Base-by-base conservation (phyloP, 2,329 filamentous ascomycete genomes). In the Fonsecaea pedrosoi region DNA sequence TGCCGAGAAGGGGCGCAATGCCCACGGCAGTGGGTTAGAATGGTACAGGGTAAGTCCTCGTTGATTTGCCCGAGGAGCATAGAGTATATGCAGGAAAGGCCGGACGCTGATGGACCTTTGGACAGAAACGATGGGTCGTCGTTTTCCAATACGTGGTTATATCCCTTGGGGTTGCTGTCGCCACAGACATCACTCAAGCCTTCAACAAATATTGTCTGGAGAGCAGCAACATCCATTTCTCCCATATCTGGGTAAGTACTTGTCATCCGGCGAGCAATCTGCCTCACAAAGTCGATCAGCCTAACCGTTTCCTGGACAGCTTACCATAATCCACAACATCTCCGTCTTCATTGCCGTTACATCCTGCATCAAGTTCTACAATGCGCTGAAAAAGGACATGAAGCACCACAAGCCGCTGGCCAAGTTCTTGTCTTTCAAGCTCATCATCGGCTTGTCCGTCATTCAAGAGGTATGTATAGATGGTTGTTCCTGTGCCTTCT, bases 61-160 rank as follows among this genome's bases (percentile, higher is more conserved):
- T n/a, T 18, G 15, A 38, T 8, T 4, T 55, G 6, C 3, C 8
- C 54, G n/a, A 55, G 53, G n/a, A 15, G 30, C n/a, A 34, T 37
- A 34, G n/a, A 15, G 30, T 34, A 34, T 37, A 34, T 13, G 15
- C 15, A 32, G 18, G 4, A 38, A 48, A 18, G 25, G 25, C 37
- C 45, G 48, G 35, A 13, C 30, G 3, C n/a, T 30, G 1, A 53
- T 50, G 2, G 54, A 35, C 32, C n/a, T 53, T 21, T 10, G 34
- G 15, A 2, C 30, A 75, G 73, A 71, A 73, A 74, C 72, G 70
- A 30, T 81, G 76, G 75, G 68, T 79, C 60, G 65, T 70, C 10
- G 74, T 82, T 42, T 79, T 82, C 50, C 81, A 83, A 70, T 82
- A 80, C 53, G 77, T 80, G 0, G 34, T 75, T 10, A 64, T 76